Percentiles rank a stretch among this genome's conserved stretches.
phyloP scores from a whole-genome alignment of 192 early-diverging fungal genomes.

The Backusella australiensis region DNA sequence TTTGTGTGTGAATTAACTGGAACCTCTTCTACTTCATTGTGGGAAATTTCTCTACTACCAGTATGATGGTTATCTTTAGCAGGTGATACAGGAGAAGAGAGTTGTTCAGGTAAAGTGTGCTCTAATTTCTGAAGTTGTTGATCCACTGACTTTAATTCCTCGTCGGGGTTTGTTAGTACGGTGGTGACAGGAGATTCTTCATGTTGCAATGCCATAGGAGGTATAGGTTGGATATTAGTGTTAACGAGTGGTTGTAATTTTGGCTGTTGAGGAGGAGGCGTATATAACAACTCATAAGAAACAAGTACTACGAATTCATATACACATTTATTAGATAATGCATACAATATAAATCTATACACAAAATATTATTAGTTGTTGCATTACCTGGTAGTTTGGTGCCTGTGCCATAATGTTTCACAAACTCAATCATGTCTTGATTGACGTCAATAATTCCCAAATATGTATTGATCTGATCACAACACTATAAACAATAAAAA shows the following conservation, averaged over 20 bases:
- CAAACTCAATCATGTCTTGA: constrained; percentile 63
- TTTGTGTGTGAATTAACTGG: not conserved
- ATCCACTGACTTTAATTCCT: constrained; percentile 21
- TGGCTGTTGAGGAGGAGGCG: not conserved
- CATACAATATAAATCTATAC: not conserved
- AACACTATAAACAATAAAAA: constrained; percentile 43
- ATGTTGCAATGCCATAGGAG: not conserved
- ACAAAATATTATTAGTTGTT: not conserved
- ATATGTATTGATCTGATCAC: constrained; percentile 64
- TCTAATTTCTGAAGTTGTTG: constrained; percentile 11
- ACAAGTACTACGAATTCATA: not conserved
- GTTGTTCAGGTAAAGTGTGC: not conserved
- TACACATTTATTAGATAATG: not conserved
- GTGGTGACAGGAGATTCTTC: not conserved
- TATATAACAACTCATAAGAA: not conserved
- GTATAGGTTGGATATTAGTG: not conserved
- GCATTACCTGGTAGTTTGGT: constrained; percentile 40
- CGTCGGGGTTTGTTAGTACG: constrained; percentile 15
- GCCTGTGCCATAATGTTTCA: constrained; percentile 62
- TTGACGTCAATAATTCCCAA: constrained; percentile 63
- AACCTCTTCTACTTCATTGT: not conserved
- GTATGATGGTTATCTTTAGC: not conserved
- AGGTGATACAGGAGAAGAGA: not conserved
- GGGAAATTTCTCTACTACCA: not conserved
- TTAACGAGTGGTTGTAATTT: not conserved